A percentile compares a stretch with the other conserved stretches of the same genome.
These are phyloP conservation scores for Dendrocalamus latiflorus DNA, from an alignment of 202 grass and related monocot genomes.

Conservation along the genomic window DNA sequence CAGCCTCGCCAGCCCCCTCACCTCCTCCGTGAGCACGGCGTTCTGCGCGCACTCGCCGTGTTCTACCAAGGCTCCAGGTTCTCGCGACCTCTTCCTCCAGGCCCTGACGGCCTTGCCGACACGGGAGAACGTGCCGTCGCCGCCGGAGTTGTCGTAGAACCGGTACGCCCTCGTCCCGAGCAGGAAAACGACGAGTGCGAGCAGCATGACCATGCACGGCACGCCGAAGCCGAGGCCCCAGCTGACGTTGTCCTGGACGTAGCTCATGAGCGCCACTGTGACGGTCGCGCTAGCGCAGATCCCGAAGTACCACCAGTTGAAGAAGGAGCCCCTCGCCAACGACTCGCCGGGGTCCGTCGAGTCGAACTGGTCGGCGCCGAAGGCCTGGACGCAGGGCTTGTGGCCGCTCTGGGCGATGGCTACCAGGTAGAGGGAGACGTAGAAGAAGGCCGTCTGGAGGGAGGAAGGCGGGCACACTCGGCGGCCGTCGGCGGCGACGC, in stretches of 20 bases:
- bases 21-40: constrained; percentile 25
- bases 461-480: constrained; percentile 8
- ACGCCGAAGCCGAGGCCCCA: constrained; percentile 59
- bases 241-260: constrained; percentile 50
- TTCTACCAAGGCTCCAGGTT: not conserved
- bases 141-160: constrained; percentile 18
- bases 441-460: constrained; percentile 50
- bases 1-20: constrained; percentile 30
- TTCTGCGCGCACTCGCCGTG: not conserved
- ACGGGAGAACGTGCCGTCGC: constrained; percentile 3
- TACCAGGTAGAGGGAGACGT: constrained; percentile 63
- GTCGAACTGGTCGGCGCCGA: constrained; percentile 79
- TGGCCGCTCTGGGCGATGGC: constrained; percentile 66
- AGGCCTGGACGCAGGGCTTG: constrained; percentile 74
- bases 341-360: constrained; percentile 26
- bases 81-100: not conserved
- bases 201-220: constrained; percentile 37
- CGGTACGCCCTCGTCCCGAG: constrained; percentile 44
- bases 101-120: constrained; percentile 13
- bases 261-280: constrained; percentile 9
- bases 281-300: not conserved
- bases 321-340: constrained; percentile 33
- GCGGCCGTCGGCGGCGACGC: not conserved
- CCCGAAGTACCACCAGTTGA: constrained; percentile 66
- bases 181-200: constrained; percentile 31